phyloP scores from a whole-genome alignment of 2,329 filamentous ascomycete genomes.

The Fusarium sp. region DNA sequence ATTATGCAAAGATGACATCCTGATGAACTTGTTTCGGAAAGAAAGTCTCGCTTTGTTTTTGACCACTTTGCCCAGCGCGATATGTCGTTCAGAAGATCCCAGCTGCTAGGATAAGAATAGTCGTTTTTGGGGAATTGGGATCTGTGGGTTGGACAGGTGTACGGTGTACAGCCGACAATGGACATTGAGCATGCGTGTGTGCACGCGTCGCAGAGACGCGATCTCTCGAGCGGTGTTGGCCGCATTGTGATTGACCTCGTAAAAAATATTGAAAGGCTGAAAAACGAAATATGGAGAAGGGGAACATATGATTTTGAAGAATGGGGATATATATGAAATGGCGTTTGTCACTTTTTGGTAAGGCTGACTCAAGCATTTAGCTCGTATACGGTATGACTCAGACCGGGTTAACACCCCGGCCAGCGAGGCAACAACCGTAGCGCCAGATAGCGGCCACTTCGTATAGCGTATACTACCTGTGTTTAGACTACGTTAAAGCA shows the following conservation, averaged over 20 bases:
- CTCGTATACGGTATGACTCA: not conserved
- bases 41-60: not conserved
- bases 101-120: fast-evolving
- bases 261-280: fast-evolving
- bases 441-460: no score
- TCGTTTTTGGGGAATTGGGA: not conserved
- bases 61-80: not conserved
- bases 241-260: not conserved
- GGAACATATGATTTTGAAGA: fast-evolving
- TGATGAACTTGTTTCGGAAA: not conserved
- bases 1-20: constrained; percentile 10
- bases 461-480: no score
- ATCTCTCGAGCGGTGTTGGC: not conserved
- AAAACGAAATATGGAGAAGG: fast-evolving
- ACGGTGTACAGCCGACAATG: not conserved
- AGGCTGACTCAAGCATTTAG: not conserved
- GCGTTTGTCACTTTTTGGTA: not conserved
- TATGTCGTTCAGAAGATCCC: not conserved
- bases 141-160: not conserved
- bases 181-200: not conserved
- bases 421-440: not conserved
- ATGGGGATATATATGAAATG: not conserved
- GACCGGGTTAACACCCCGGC: not conserved
- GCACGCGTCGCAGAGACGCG: not conserved
- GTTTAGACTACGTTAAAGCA: no score